phyloP scores from a whole-genome alignment of 2,329 filamentous ascomycete genomes.

The Berkeleyomyces basicola region DNA sequence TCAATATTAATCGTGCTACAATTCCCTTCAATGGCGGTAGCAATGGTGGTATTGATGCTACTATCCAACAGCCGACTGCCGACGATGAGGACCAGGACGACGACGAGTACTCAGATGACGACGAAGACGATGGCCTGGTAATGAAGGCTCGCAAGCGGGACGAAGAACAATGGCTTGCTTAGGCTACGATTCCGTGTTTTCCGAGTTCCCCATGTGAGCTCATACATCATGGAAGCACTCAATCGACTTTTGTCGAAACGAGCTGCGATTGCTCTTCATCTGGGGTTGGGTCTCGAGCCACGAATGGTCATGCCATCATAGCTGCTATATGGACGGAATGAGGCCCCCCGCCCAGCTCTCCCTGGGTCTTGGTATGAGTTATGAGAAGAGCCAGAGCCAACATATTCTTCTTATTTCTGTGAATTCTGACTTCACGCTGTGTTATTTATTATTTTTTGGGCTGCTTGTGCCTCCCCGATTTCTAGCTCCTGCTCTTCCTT shows the following conservation, averaged over 20 bases:
- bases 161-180: slow-evolving; percentile 45
- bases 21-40: slow-evolving; percentile 11
- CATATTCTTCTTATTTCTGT: too few species aligned
- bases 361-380: too few species aligned
- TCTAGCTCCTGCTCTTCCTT: neutral
- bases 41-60: slow-evolving; percentile 24
- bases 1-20: slow-evolving; percentile 8
- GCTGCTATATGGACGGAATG: neutral
- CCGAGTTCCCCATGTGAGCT: neutral
- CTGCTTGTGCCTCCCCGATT: neutral
- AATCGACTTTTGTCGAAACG: neutral
- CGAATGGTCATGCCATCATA: neutral
- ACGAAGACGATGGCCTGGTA: slow-evolving; percentile 38
- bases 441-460: neutral
- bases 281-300: neutral
- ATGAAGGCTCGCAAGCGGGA: slow-evolving; percentile 41
- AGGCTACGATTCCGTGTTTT: slow-evolving; percentile 1
- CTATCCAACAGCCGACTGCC: slow-evolving; percentile 21
- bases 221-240: too few species aligned
- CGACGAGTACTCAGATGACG: slow-evolving; percentile 25
- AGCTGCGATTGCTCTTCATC: neutral
- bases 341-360: neutral
- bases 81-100: slow-evolving; percentile 24
- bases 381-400: too few species aligned
- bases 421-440: too few species aligned